These are phyloP conservation scores for Aspergillus mulundensis DNA, from an alignment of 495 filamentous ascomycete genomes.

Conservation along the genomic window DNA sequence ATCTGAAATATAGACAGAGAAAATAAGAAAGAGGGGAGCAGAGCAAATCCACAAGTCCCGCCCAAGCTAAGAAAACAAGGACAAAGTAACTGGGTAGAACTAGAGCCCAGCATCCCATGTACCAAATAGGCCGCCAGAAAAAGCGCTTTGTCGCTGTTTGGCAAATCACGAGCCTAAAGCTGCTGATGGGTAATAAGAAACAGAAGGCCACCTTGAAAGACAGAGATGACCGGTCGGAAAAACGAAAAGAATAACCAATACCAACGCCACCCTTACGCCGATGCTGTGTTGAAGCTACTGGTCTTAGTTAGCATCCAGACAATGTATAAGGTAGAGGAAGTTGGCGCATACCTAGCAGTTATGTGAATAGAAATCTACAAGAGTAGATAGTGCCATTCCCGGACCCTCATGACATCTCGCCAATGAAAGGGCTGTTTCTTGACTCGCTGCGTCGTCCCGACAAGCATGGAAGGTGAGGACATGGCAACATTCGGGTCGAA, in stretches of 20 bases:
- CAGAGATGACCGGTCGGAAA: background rate
- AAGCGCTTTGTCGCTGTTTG: background rate
- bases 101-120: background rate
- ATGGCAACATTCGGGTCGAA: conserved; percentile 25
- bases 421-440: conserved; percentile 60
- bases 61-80: background rate
- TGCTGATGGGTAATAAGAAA: background rate
- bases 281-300: background rate
- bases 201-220: background rate
- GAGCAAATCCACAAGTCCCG: too few species aligned
- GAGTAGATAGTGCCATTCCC: conserved; percentile 84
- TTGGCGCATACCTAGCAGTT: background rate
- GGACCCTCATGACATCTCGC: conserved; percentile 87
- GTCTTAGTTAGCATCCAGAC: background rate
- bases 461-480: background rate
- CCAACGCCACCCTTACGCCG: background rate
- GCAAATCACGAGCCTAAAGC: background rate
- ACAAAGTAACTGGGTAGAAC: background rate
- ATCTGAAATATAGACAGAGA: too few species aligned
- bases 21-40: too few species aligned
- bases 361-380: conserved; percentile 48
- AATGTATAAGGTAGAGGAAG: background rate
- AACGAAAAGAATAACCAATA: background rate
- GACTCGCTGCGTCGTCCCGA: background rate
- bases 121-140: background rate